These are phyloP conservation scores for Ogataea nitratoaversa DNA, from an alignment of 805 yeast species.

Conservation along the genomic window DNA sequence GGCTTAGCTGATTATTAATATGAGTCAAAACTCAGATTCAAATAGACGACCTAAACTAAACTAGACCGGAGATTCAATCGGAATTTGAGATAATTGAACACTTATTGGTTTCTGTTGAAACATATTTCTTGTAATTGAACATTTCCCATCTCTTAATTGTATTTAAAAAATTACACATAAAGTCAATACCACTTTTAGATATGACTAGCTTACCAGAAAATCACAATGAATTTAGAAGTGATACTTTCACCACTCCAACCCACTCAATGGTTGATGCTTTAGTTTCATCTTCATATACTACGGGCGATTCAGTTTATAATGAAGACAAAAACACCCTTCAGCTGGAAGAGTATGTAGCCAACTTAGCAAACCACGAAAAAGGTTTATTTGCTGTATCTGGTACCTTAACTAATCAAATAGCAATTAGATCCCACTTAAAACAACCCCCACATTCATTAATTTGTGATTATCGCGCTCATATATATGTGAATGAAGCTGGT, in stretches of 20 bases:
- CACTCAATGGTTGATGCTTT: slow-evolving; percentile 64
- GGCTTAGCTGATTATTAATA: too few species aligned
- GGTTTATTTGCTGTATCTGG: slow-evolving; percentile 86
- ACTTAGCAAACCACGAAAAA: slow-evolving; percentile 72
- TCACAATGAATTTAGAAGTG: slow-evolving; percentile 61
- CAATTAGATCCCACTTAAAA: slow-evolving; percentile 63
- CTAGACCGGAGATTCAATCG: too few species aligned
- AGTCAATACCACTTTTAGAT: not conserved
- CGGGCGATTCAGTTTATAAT: slow-evolving; percentile 87
- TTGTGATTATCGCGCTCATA: slow-evolving; percentile 84
- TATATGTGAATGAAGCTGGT: slow-evolving; percentile 82
- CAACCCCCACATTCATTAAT: slow-evolving; percentile 86
- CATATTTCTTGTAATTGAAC: too few species aligned
- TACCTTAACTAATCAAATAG: slow-evolving; percentile 87
- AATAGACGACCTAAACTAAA: too few species aligned
- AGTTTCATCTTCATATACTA: slow-evolving; percentile 47
- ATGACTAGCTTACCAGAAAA: slow-evolving; percentile 8
- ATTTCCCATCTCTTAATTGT: too few species aligned
- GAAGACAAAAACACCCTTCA: slow-evolving; percentile 71
- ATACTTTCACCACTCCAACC: slow-evolving; percentile 89
- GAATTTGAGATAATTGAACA: too few species aligned
- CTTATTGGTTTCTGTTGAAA: too few species aligned
- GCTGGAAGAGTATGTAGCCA: slow-evolving; percentile 61
- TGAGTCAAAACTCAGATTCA: too few species aligned
- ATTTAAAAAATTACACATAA: too few species aligned